Conservation (phyloP, 306 rosid species). For the Biancaea sappan region DNA sequence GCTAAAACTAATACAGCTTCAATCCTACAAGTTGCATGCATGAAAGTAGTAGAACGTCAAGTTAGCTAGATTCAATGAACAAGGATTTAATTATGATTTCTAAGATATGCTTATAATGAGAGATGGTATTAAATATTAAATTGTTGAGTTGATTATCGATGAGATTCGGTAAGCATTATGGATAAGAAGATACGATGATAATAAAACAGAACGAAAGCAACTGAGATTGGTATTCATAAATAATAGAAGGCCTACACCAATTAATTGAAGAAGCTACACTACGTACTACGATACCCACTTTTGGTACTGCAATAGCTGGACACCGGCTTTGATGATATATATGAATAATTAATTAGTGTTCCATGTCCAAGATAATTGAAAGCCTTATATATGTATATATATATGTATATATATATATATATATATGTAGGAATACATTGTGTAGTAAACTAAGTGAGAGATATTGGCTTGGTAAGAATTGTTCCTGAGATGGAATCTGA, state of each 20-base stretch:
- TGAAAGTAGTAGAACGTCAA: not conserved
- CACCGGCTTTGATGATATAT: conserved; percentile 15
- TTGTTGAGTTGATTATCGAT: not conserved
- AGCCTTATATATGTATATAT: conserved; percentile 24
- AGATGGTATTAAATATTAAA: not conserved
- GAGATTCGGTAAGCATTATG: not conserved
- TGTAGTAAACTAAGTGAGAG: not conserved
- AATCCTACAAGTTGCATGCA: not conserved
- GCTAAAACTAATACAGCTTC: not conserved
- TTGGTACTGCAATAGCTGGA: conserved; percentile 28
- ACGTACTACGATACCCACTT: too few species aligned
- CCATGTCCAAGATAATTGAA: conserved; percentile 27
- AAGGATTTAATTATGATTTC: not conserved
- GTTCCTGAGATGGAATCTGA: too few species aligned
- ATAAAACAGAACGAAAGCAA: not conserved
- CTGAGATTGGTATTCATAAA: not conserved
- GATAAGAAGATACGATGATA: too few species aligned
- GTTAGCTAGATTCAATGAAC: not conserved
- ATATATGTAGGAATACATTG: too few species aligned
- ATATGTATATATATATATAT: too few species aligned
- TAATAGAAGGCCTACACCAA: not conserved
- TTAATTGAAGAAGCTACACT: not conserved
- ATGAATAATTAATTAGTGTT: conserved; percentile 20
- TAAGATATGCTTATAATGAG: not conserved
- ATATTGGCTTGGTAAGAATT: too few species aligned